Conservation (phyloP, 192 early-diverging fungal species). For the Oehlia diaphana region DNA sequence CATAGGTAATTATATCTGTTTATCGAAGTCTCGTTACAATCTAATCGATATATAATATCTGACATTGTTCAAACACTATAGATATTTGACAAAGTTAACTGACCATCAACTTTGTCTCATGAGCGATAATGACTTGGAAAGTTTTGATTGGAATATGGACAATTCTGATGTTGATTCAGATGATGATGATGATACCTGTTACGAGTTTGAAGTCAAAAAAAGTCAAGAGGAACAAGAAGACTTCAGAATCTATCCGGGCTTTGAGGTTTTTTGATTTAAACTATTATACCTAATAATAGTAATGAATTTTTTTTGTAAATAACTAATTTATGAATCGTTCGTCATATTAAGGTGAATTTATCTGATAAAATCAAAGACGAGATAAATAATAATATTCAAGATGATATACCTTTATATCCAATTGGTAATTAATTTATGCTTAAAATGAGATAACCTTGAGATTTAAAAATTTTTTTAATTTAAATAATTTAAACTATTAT, state of each 20-base stretch:
- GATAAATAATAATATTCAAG: not conserved
- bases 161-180: not conserved
- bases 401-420: not conserved
- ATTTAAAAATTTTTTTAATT: not conserved
- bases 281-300: not conserved
- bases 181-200: not conserved
- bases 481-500: not conserved
- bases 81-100: constrained; percentile 27
- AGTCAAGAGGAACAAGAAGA: constrained; percentile 23
- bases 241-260: constrained; percentile 2
- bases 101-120: constrained; percentile 26
- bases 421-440: too few species aligned
- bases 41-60: not conserved
- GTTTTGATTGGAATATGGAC: not conserved
- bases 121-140: constrained; percentile 23
- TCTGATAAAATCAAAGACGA: not conserved
- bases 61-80: not conserved
- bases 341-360: not conserved
- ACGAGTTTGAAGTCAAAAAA: constrained; percentile 24
- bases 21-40: not conserved
- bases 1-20: constrained; percentile 21
- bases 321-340: not conserved
- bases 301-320: not conserved
- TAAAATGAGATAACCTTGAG: too few species aligned
- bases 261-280: not conserved